Evolutionary conservation across 1,139 yeast species (phyloP).

Genomic region (Geotrichum siamense): DNA sequence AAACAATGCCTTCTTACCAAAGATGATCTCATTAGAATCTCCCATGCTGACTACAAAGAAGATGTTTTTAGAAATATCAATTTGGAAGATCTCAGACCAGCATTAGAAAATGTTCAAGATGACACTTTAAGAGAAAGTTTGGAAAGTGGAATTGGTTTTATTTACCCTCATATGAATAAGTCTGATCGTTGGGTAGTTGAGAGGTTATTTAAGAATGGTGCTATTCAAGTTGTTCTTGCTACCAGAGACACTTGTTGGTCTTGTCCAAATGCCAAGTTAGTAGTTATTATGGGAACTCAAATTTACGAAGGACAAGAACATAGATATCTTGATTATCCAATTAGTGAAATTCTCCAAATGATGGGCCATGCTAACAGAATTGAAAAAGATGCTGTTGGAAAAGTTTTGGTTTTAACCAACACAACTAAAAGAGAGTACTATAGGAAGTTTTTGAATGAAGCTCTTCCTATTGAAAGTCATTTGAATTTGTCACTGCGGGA

Average conservation of each 20-base stretch:
- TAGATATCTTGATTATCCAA: slow-evolving; percentile 59
- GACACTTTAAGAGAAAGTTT: slow-evolving; percentile 41
- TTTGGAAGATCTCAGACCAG: slow-evolving; percentile 39
- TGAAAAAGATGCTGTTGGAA: slow-evolving; percentile 32
- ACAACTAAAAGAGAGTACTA: slow-evolving; percentile 55
- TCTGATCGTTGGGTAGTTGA: slow-evolving; percentile 51
- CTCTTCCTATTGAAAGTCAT: slow-evolving; percentile 80
- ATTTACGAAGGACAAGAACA: slow-evolving; percentile 68
- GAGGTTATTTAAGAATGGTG: slow-evolving; percentile 44
- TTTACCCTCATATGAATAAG: slow-evolving; percentile 52
- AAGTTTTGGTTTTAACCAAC: slow-evolving; percentile 53
- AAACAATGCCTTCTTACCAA: slow-evolving; percentile 50
- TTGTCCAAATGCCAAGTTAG: slow-evolving; percentile 47
- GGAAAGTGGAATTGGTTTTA: slow-evolving; percentile 60
- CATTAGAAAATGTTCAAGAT: slow-evolving; percentile 45
- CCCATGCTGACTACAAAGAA: slow-evolving; percentile 35
- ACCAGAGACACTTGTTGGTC: slow-evolving; percentile 49
- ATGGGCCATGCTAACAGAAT: slow-evolving; percentile 48
- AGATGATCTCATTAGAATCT: slow-evolving; percentile 39
- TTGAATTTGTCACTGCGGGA: slow-evolving; percentile 55
- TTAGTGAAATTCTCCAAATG: slow-evolving; percentile 65
- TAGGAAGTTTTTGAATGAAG: slow-evolving; percentile 60
- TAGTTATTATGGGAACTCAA: slow-evolving; percentile 65
- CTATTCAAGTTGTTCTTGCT: slow-evolving; percentile 49
- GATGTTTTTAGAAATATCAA: slow-evolving; percentile 35